Base-by-base conservation (phyloP, 1,284 basidiomycete genomes). In the Lentinus polychrous region DNA sequence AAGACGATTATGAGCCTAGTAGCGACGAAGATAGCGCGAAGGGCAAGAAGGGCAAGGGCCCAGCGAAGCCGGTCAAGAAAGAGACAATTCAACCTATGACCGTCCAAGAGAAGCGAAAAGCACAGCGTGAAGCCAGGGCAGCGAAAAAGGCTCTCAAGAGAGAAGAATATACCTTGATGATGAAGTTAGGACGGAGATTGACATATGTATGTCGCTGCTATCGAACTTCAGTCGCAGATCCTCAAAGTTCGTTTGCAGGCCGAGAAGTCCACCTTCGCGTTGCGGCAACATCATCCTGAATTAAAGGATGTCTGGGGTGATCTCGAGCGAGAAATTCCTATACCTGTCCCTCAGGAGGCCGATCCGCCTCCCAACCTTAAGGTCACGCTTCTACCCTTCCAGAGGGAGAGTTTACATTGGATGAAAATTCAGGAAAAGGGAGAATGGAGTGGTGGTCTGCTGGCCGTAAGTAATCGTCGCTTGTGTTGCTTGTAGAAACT, bases 351-450 rank as follows among this genome's bases (percentile, higher is more conserved):
- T 1, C 69, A 79, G 51, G 78, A 80, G 57, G 89, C 83, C 43
- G 77, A 79, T 40, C 94, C 95, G 53, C 94, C 96, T 2, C 68
- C 70, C 1, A 85, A 84, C 8, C 71, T 99, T 52, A 94, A 91
- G 64, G 70, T 81, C 35, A 75, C 72, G 0, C 71, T 90, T 8
- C 67, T 90, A 24, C 86, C 86, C 51, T 90, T 89, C 70, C 95
- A 99, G 66, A 82, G 81, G 52, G 96, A 99, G 69, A 93, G 91
- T 65, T 72, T 99, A 49, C 83, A 78, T 63, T 99, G 96, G 96
- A 94, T 99, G 89, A 81, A 83, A 54, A 78, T 92, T 60, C 96
- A 99, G 70, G 96, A 99, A 68, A 72, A 83, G 50, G 79, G 90
- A 2, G 68, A 81, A 5, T 98, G 94, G 92, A 74, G 75, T 43